Evolutionary conservation across 1,284 basidiomycete species (phyloP).

Genomic region (Apiotrichum siamense): DNA sequence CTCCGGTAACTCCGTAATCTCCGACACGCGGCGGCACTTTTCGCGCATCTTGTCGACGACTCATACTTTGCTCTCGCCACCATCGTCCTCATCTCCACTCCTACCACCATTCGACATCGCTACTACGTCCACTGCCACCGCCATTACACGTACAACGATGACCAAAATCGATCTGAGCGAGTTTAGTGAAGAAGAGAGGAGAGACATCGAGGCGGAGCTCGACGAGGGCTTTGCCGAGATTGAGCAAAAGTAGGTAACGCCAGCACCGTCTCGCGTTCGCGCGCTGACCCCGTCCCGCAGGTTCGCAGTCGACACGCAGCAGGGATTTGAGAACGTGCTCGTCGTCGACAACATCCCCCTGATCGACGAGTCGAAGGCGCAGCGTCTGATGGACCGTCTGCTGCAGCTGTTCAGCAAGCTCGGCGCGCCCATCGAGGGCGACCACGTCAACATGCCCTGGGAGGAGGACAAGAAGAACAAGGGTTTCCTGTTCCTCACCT

Average conservation of each 20-base stretch:
- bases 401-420: conserved; percentile 74
- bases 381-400: conserved; percentile 70
- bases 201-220: conserved; percentile 63
- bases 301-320: conserved; percentile 68
- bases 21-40: no score
- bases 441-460: conserved; percentile 78
- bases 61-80: background rate
- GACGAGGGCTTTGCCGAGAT: conserved; percentile 71
- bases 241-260: conserved; percentile 71
- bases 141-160: conserved; percentile 2
- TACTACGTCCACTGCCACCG: background rate
- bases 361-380: conserved; percentile 74
- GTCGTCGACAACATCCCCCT: conserved; percentile 81
- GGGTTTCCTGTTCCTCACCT: conserved; percentile 87
- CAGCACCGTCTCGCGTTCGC: background rate
- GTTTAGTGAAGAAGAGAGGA: conserved; percentile 51
- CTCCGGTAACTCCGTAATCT: no score
- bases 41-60: background rate
- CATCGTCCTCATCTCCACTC: background rate
- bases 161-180: conserved; percentile 10
- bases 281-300: conserved; percentile 52
- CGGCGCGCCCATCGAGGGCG: conserved; percentile 67
- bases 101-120: background rate
- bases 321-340: conserved; percentile 77
- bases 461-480: conserved; percentile 71